phyloP scores from a whole-genome alignment of 495 filamentous ascomycete species.

The Hypoxylon fragiforme region DNA sequence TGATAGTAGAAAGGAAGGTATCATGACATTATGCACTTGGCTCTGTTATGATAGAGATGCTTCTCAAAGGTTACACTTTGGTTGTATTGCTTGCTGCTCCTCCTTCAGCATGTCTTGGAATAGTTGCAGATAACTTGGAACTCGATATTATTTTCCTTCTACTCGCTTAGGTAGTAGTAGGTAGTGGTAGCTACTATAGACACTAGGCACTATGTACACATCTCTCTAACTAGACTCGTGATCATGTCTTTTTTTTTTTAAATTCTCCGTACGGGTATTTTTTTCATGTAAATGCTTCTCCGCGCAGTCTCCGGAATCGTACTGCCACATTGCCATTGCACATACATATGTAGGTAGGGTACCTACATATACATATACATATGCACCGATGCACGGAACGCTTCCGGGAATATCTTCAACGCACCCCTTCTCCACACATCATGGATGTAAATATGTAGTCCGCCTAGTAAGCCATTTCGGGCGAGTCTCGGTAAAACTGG shows the following conservation, averaged over 20 bases:
- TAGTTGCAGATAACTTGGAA: not conserved
- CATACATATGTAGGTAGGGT: not conserved
- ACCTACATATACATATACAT: not conserved
- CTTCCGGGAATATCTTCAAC: conserved; percentile 1
- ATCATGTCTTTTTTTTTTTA: conserved; percentile 1
- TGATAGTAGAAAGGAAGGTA: not conserved
- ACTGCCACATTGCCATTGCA: not conserved
- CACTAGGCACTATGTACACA: no score
- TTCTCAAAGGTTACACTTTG: not conserved
- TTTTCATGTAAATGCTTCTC: conserved; percentile 9
- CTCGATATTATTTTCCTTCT: not conserved
- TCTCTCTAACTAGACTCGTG: not conserved
- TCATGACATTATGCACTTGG: not conserved
- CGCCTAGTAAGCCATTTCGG: conserved; percentile 9
- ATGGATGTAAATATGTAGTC: not conserved
- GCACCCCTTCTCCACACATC: not conserved
- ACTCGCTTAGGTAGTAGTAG: no score
- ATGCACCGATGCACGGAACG: not conserved
- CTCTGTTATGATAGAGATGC: not conserved
- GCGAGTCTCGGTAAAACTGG: conserved; percentile 10
- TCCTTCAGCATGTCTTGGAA: not conserved
- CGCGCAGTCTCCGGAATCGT: conserved; percentile 4
- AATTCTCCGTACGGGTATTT: conserved; percentile 2
- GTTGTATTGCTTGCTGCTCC: not conserved
- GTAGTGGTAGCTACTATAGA: no score